Percentiles rank a stretch among this genome's conserved stretches.
phyloP scores from a whole-genome alignment of 306 rosid genomes.

The Fagus crenata region DNA sequence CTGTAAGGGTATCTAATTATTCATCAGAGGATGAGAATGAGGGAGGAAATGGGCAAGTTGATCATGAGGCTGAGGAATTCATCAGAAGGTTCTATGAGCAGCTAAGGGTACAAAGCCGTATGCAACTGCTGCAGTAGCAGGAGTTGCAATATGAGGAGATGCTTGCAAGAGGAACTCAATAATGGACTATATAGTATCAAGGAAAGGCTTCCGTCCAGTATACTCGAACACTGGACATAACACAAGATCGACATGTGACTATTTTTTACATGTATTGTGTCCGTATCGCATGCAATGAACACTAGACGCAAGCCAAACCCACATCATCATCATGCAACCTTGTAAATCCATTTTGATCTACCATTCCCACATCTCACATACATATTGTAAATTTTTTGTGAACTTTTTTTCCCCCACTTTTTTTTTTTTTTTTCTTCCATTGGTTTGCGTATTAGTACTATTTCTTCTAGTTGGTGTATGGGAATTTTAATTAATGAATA shows the following conservation, averaged over 20 bases:
- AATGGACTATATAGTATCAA: background rate
- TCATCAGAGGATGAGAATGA: constrained; percentile 47
- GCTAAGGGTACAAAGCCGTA: constrained; percentile 41
- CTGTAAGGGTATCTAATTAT: constrained; percentile 44
- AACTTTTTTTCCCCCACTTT: constrained; percentile 10
- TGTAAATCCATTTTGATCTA: background rate
- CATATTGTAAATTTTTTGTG: constrained; percentile 15
- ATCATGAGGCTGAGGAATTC: constrained; percentile 56
- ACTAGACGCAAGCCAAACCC: too few species aligned
- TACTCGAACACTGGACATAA: too few species aligned
- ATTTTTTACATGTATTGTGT: too few species aligned
- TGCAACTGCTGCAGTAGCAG: constrained; percentile 42
- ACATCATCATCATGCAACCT: background rate
- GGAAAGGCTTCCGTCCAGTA: too few species aligned
- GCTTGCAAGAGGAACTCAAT: constrained; percentile 7
- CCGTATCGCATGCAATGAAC: too few species aligned
- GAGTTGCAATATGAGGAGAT: constrained; percentile 17
- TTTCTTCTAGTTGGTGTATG: background rate
- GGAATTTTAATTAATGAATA: background rate
- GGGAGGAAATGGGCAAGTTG: constrained; percentile 38
- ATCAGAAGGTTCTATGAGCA: constrained; percentile 55
- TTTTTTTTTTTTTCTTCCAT: background rate
- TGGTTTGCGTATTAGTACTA: constrained; percentile 1
- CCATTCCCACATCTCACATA: background rate
- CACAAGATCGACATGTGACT: too few species aligned